Base-by-base conservation (phyloP, 257 asterid genomes). In the Fraxinus anomala region DNA sequence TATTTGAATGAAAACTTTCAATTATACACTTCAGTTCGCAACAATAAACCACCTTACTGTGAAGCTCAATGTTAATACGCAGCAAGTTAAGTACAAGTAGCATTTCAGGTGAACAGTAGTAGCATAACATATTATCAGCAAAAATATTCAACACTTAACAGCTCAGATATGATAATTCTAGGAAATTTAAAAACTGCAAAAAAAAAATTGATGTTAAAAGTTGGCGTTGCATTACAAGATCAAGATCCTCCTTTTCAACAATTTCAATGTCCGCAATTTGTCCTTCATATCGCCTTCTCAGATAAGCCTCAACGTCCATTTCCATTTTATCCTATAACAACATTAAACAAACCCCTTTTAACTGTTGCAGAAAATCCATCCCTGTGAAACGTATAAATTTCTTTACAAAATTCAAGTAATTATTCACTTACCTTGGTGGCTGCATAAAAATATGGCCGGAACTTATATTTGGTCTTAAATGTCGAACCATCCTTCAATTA, bases 381-480 rank as follows among this genome's bases (percentile, higher is more conserved):
- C 63, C 12, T 33, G 21, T 72, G 4, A 36, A 23, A 0, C 28
- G 47, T 31, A 19, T 6, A 77, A 75, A 23, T 79, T 36, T 21
- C 49, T 13, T 66, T 54, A 21, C 26, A 30, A 76, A 68, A 21
- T 34, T 78, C 76, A 56, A 74, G 40, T 33, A 63, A 30, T 40
- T 23, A 30, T 51, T 67, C 5, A 33, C 86, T 75, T 73, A 92
- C 99, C 98, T 96, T 96, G 51, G 97, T 91, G 80, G 98, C 94
- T 36, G 90, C 96, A 79, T 93, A 96, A 87, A 96, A 96, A 83
- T 96, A 96, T 56, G 99, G 99, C 87, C 92, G 90, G 84, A 88
- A 93, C 92, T 85, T 96, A 77, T 90, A 87, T 84, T 96, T 96
- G 1, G 97, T 90, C 84, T 96, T 96, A 82, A 93, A 96, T 51